Evolutionary conservation across 2,329 filamentous ascomycete species (phyloP).

Genomic region (Botrytis sinoallii): DNA sequence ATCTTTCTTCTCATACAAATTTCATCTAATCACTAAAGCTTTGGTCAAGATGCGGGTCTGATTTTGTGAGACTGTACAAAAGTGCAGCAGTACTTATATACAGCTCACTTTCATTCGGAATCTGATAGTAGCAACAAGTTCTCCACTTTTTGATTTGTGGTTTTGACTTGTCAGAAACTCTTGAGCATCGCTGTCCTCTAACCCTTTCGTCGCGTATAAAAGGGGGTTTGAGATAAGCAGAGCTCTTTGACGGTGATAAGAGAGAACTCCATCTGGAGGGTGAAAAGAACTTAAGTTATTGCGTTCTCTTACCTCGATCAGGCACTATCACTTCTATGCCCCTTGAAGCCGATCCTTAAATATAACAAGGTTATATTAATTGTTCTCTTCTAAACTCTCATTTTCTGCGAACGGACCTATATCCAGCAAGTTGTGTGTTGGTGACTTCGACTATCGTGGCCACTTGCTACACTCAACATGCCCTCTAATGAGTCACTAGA

Average conservation of each 20-base stretch:
- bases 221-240: not conserved
- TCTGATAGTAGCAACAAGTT: not conserved
- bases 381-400: not conserved
- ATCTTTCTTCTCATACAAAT: not conserved
- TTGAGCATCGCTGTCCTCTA: not conserved
- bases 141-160: not conserved
- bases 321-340: not conserved
- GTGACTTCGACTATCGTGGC: not conserved
- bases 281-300: not conserved
- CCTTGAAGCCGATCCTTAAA: not conserved
- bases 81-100: constrained; percentile 5
- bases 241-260: not conserved
- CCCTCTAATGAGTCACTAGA: constrained; percentile 9
- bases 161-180: not conserved
- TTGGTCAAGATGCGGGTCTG: not conserved
- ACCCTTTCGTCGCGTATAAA: not conserved
- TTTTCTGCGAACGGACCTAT: not conserved
- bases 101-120: not conserved
- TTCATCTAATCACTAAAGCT: not conserved
- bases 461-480: not conserved
- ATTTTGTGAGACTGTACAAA: constrained; percentile 1
- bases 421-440: not conserved
- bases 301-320: not conserved
- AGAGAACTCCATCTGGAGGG: not conserved
- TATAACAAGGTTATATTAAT: not conserved